Percentiles rank a stretch among this genome's conserved stretches.
These are phyloP conservation scores for Pythium volutum DNA, from an alignment of 352 stramenopile genomes.

Conservation along the genomic window DNA sequence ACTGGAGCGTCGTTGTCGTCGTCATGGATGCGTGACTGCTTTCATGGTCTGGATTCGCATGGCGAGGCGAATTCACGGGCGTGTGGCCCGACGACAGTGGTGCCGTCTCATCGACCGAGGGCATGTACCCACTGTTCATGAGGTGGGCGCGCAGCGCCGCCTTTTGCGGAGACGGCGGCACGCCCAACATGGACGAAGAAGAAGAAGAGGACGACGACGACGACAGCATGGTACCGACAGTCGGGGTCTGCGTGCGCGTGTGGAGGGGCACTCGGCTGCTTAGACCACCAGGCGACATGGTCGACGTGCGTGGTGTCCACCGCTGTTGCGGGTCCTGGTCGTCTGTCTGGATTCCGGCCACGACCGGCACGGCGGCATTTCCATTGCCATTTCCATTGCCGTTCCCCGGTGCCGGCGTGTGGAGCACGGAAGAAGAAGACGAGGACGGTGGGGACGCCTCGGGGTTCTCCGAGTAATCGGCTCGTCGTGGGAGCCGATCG, in stretches of 20 bases:
- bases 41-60: conserved; percentile 4
- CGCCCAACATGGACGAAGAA: conserved; percentile 16
- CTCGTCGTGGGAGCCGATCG: conserved; percentile 30
- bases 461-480: conserved; percentile 18
- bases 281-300: conserved; percentile 18
- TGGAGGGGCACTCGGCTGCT: conserved; percentile 28
- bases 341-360: no score
- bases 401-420: conserved; percentile 31
- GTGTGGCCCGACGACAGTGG: conserved; percentile 47
- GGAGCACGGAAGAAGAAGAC: conserved; percentile 21
- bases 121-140: conserved; percentile 56
- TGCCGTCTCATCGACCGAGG: conserved; percentile 60
- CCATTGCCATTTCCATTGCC: neutral
- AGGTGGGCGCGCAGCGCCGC: conserved; percentile 20
- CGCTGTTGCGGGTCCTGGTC: conserved; percentile 27
- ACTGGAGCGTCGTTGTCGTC: conserved; percentile 12
- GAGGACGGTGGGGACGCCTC: conserved; percentile 20
- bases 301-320: conserved; percentile 13
- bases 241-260: conserved; percentile 12
- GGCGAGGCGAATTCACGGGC: conserved; percentile 39
- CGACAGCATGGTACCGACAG: conserved; percentile 8
- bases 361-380: no score
- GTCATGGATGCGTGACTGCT: neutral
- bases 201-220: conserved; percentile 14
- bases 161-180: conserved; percentile 52